Evolutionary conservation across 179 eudicot genomes (phyloP), one percentile per base, ranked within the genome.

Genomic region (Camellia oleifera): DNA sequence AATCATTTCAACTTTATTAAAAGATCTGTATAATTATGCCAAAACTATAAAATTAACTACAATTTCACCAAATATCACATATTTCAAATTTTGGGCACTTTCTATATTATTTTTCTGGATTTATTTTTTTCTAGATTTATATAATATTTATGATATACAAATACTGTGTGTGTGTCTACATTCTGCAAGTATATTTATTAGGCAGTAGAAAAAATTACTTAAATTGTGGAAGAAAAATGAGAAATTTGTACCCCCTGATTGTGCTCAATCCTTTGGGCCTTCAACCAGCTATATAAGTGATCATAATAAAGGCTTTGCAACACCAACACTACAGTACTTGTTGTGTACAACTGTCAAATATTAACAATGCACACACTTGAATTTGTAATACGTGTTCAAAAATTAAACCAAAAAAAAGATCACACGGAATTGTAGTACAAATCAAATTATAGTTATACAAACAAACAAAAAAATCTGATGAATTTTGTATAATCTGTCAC

Each of bases 221-320:
- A 50, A 71, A 0, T 18, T 42, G 3, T 50, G 15, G 52, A 2
- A 23, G 3, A 6, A 13, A 69, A 3, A 60, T 32, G 48, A 72
- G n/a, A 72, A 65, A 13, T 11, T 32, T 10, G 23, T 78, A 83
- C 87, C 87, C 75, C 74, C 42, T 83, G 80, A 78, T 60, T 67
- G 57, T 82, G 52, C 8, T 83, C 79, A 44, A 32, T 48, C 26
- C 77, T n/a, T 12, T 72, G 81, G 70, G 83, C 66, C 81, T 89
- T 86, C 83, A 81, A 81, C 92, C 90, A 88, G 17, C 77, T 78
- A 74, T 88, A 88, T 42, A 89, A 45, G 87, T 94, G 80, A 74
- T 94, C 99, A 68, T 96, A 96, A 86, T 96, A 96, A 79, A 94
- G 4, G 80, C 92, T 88, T 83, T 96, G 98, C 80, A 94, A 57